These are phyloP conservation scores for Suillus brevipes DNA, from an alignment of 768 basidiomycete species.

Conservation along the genomic window DNA sequence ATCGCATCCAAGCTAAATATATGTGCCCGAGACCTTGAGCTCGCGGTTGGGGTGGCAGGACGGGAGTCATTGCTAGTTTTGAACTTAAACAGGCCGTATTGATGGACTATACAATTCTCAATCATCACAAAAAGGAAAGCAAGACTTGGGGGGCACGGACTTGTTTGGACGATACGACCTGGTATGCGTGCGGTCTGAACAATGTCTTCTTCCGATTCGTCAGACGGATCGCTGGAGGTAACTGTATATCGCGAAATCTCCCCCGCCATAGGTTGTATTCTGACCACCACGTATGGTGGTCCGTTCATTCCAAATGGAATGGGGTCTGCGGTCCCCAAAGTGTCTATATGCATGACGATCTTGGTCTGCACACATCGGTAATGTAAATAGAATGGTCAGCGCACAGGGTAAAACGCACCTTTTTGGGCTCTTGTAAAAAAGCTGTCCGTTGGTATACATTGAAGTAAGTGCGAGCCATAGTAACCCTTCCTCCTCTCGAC, in stretches of 20 bases:
- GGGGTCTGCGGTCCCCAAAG: slow-evolving; percentile 69
- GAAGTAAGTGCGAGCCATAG: slow-evolving; percentile 79
- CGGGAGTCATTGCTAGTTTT: slow-evolving; percentile 71
- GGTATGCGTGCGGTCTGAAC: slow-evolving; percentile 76
- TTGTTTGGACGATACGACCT: slow-evolving; percentile 75
- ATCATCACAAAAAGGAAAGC: neutral
- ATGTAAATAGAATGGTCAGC: slow-evolving; percentile 13
- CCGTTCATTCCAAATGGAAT: slow-evolving; percentile 71
- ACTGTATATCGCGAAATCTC: slow-evolving; percentile 80
- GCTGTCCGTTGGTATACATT: slow-evolving; percentile 85
- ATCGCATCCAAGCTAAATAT: slow-evolving; percentile 90
- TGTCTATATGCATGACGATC: slow-evolving; percentile 85
- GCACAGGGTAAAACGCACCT: slow-evolving; percentile 48
- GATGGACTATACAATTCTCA: slow-evolving; percentile 58
- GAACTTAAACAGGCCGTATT: slow-evolving; percentile 88
- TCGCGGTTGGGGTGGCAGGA: slow-evolving; percentile 85
- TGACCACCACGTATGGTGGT: slow-evolving; percentile 77
- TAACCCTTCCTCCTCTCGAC: slow-evolving; percentile 56
- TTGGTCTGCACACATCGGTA: slow-evolving; percentile 58
- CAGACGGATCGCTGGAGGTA: slow-evolving; percentile 68
- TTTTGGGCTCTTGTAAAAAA: slow-evolving; percentile 75
- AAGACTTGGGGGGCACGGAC: slow-evolving; percentile 46
- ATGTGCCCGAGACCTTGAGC: slow-evolving; percentile 70
- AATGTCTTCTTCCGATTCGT: slow-evolving; percentile 80
- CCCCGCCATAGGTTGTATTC: slow-evolving; percentile 81